These are phyloP conservation scores for Tricholoma sp. DNA, from an alignment of 768 basidiomycete species.

Conservation along the genomic window DNA sequence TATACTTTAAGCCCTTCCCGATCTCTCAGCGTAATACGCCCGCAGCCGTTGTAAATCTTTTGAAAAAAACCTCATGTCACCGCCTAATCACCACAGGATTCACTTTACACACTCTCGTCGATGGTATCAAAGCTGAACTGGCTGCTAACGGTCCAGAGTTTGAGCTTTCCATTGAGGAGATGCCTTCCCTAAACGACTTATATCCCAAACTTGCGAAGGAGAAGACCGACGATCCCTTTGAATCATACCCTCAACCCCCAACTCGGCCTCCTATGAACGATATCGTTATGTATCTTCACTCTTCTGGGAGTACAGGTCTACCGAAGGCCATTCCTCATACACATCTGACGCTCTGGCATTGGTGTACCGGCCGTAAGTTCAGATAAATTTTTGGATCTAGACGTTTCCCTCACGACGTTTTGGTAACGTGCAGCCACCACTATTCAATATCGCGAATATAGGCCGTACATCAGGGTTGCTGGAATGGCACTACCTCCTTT, in stretches of 20 bases:
- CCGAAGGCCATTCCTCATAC: constrained; percentile 37
- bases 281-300: constrained; percentile 35
- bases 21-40: constrained; percentile 36
- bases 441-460: constrained; percentile 11
- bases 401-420: background rate
- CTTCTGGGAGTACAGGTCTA: constrained; percentile 46
- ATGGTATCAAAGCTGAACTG: constrained; percentile 20
- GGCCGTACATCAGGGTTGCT: constrained; percentile 15
- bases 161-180: constrained; percentile 23
- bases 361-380: constrained; percentile 30
- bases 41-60: constrained; percentile 26
- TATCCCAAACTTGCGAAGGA: constrained; percentile 38
- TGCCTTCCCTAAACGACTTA: constrained; percentile 23
- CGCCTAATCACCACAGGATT: constrained; percentile 30
- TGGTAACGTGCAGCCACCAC: constrained; percentile 5
- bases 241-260: constrained; percentile 19
- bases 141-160: constrained; percentile 12
- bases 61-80: constrained; percentile 32
- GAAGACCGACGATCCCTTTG: constrained; percentile 21
- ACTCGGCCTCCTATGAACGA: constrained; percentile 16
- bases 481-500: constrained; percentile 33
- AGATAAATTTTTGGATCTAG: background rate
- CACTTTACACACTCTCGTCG: constrained; percentile 24
- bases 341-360: constrained; percentile 23
- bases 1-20: constrained; percentile 27